Evolutionary conservation across 805 yeast genomes (phyloP).

Genomic region (Saccharomycopsis vini): DNA sequence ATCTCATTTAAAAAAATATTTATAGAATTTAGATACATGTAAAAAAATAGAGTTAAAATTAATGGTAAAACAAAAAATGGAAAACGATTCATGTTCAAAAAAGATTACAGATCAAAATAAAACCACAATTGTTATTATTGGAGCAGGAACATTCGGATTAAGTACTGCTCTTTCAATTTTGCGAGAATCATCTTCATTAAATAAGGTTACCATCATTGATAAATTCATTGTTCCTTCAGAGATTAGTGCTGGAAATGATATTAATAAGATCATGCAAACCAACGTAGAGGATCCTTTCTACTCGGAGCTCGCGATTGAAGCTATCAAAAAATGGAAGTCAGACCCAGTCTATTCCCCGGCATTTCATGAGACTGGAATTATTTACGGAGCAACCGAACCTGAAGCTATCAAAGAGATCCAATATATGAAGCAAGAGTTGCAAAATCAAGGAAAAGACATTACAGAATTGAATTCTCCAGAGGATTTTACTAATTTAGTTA

Average conservation of each 20-base stretch:
- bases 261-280: constrained; percentile 32
- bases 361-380: constrained; percentile 29
- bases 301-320: constrained; percentile 27
- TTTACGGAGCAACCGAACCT: constrained; percentile 22
- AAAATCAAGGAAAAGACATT: constrained; percentile 1
- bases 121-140: no score
- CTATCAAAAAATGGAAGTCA: constrained; percentile 27
- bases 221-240: constrained; percentile 30
- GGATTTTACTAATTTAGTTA: neutral
- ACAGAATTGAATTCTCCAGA: neutral
- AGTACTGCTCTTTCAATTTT: no score
- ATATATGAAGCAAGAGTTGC: constrained; percentile 9
- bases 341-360: constrained; percentile 26
- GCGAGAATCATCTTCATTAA: no score
- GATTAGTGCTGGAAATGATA: constrained; percentile 34
- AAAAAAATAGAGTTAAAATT: no score
- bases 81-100: no score
- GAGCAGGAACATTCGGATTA: constrained; percentile 36
- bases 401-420: constrained; percentile 18
- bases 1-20: no score
- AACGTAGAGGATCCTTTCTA: constrained; percentile 22
- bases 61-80: no score
- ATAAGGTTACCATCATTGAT: constrained; percentile 23
- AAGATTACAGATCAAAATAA: no score
- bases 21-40: no score